These are phyloP conservation scores for Fusarium equiseti DNA, from an alignment of 2,329 filamentous ascomycete species.

Conservation along the genomic window DNA sequence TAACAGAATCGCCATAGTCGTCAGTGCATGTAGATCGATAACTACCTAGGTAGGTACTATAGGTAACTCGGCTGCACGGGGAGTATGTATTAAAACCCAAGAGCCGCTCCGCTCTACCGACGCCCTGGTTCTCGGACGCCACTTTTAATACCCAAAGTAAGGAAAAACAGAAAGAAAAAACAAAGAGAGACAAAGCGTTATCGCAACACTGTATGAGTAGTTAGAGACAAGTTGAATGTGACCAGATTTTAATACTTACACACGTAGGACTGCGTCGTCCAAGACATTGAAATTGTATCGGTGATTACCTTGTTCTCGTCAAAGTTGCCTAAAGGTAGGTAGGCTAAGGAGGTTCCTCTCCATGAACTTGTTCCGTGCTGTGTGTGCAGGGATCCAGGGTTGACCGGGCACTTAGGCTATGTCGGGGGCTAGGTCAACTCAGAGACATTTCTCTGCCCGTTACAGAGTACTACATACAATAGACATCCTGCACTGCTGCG, in stretches of 20 bases:
- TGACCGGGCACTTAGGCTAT: not conserved
- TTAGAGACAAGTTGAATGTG: not conserved
- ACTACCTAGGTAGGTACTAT: too few species aligned
- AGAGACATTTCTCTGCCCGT: not conserved
- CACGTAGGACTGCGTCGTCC: not conserved
- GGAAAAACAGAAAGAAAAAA: not conserved
- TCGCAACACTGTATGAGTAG: not conserved
- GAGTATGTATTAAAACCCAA: slow-evolving; percentile 5
- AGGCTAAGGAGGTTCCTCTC: not conserved
- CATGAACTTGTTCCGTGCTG: not conserved
- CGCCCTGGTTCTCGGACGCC: slow-evolving; percentile 27
- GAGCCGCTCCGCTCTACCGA: slow-evolving; percentile 26
- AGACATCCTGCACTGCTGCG: not conserved
- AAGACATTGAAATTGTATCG: not conserved
- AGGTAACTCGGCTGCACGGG: not conserved
- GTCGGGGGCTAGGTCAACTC: not conserved
- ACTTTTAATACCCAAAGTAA: slow-evolving; percentile 1
- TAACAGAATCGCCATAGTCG: not conserved
- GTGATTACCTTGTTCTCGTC: not conserved
- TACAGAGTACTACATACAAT: not conserved
- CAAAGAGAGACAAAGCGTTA: not conserved
- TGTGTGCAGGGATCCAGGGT: slow-evolving; percentile 19
- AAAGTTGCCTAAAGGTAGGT: not conserved
- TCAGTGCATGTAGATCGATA: not conserved
- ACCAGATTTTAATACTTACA: not conserved